phyloP scores from a whole-genome alignment of 2,329 filamentous ascomycete genomes.

The Xylariaceae sp. region DNA sequence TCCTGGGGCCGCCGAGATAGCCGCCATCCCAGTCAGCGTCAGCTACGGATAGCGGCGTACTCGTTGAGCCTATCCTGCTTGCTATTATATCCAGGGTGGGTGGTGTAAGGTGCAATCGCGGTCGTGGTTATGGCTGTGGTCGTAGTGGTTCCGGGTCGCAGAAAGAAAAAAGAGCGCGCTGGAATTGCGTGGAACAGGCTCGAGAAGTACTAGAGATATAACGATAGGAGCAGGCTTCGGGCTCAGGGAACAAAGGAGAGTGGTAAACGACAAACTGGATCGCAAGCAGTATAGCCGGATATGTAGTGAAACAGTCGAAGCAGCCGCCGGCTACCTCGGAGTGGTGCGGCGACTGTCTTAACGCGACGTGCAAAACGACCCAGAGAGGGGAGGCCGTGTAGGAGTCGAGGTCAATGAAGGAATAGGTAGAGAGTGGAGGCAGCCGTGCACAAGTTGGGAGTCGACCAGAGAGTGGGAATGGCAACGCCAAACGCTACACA shows the following conservation, averaged over 20 bases:
- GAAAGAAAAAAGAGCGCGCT: not conserved
- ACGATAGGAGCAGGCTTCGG: not conserved
- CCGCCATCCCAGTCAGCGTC: conserved; percentile 42
- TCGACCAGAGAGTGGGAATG: not conserved
- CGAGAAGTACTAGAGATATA: not conserved
- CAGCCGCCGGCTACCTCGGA: not conserved
- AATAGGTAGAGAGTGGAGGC: not conserved
- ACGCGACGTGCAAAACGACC: not conserved
- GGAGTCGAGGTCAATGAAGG: not conserved
- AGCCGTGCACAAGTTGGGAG: not conserved
- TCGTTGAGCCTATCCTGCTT: conserved; percentile 13
- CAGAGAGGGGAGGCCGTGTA: not conserved
- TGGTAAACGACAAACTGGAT: conserved; percentile 17
- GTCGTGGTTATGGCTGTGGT: not conserved
- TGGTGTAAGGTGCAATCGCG: not conserved
- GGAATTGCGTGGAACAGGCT: not conserved
- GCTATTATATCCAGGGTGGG: conserved; percentile 17
- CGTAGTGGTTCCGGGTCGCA: not conserved
- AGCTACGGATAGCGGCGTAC: conserved; percentile 23
- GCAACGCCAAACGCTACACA: conserved; percentile 1
- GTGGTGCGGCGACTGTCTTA: not conserved
- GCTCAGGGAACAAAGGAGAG: conserved; percentile 5
- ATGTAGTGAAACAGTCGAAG: conserved; percentile 2
- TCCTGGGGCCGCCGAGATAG: conserved; percentile 48
- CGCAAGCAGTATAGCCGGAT: conserved; percentile 1